These are phyloP conservation scores for Limonium bicolor DNA, from an alignment of 148 eudicot genomes.

Conservation along the genomic window DNA sequence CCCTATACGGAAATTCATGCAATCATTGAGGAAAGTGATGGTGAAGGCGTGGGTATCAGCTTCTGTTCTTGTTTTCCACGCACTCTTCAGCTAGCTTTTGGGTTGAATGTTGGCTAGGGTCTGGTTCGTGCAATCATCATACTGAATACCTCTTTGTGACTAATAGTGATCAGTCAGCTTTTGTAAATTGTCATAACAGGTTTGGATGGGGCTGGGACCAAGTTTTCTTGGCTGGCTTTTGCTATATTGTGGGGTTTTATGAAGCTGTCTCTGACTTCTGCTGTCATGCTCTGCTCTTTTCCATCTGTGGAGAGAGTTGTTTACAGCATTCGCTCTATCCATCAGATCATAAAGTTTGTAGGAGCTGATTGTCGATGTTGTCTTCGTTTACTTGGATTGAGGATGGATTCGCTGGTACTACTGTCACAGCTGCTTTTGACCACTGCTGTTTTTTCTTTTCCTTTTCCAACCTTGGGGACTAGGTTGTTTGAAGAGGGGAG, in stretches of 20 bases:
- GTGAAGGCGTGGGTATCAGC: conserved; percentile 24
- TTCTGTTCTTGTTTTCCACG: conserved; percentile 18
- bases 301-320: too few species aligned
- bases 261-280: conserved; percentile 46
- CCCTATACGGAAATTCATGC: conserved; percentile 35
- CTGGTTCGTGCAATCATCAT: conserved; percentile 28
- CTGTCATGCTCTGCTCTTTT: conserved; percentile 53
- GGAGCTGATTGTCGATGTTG: too few species aligned
- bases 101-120: conserved; percentile 14
- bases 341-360: too few species aligned
- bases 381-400: too few species aligned
- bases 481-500: too few species aligned
- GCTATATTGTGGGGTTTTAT: conserved; percentile 19
- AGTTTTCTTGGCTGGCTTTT: conserved; percentile 28
- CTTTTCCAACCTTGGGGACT: too few species aligned
- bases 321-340: too few species aligned
- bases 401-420: too few species aligned
- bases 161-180: conserved; percentile 23
- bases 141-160: conserved; percentile 32
- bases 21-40: conserved; percentile 41
- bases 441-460: too few species aligned
- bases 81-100: conserved; percentile 24
- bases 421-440: too few species aligned
- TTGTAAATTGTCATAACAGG: conserved; percentile 14
- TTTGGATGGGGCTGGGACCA: conserved; percentile 26